Conservation (phyloP, 345 rosid species). For the Ceriops tagal region DNA sequence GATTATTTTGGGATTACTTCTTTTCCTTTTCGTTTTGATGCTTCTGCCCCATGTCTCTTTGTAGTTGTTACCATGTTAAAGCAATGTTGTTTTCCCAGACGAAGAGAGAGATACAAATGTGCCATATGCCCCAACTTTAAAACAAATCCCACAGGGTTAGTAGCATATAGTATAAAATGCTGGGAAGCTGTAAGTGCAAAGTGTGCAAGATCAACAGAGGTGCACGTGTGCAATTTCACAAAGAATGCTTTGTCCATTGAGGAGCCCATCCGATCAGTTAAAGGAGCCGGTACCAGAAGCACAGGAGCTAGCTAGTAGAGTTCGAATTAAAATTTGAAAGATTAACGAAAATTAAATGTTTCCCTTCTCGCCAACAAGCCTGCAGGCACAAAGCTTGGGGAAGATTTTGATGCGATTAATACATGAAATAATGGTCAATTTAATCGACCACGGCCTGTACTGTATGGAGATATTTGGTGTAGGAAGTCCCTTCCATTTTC, state of each 20-base stretch:
- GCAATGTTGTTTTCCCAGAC: slow-evolving; percentile 24
- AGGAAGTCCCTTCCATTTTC: neutral
- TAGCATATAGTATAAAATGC: neutral
- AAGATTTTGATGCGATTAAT: slow-evolving; percentile 1
- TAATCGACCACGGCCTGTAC: too few species aligned
- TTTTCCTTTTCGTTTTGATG: neutral
- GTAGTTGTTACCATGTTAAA: slow-evolving; percentile 9
- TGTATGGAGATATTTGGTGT: neutral
- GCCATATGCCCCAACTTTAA: neutral
- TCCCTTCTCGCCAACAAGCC: slow-evolving; percentile 26
- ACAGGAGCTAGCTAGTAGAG: slow-evolving; percentile 2
- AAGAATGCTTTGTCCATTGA: slow-evolving; percentile 1
- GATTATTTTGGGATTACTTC: slow-evolving; percentile 5
- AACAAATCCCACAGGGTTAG: neutral
- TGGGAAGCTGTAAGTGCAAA: slow-evolving; percentile 14
- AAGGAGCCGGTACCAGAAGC: slow-evolving; percentile 32
- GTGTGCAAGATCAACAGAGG: slow-evolving; percentile 9
- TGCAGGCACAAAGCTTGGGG: slow-evolving; percentile 8
- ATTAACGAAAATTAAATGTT: slow-evolving; percentile 1
- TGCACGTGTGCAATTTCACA: slow-evolving; percentile 30
- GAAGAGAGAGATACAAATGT: neutral
- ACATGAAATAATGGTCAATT: too few species aligned
- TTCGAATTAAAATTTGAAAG: neutral
- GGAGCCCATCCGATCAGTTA: slow-evolving; percentile 20
- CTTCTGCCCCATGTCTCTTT: slow-evolving; percentile 12